Base-by-base conservation (phyloP, 2,329 filamentous ascomycete genomes). In the Aplosporella prunicola region DNA sequence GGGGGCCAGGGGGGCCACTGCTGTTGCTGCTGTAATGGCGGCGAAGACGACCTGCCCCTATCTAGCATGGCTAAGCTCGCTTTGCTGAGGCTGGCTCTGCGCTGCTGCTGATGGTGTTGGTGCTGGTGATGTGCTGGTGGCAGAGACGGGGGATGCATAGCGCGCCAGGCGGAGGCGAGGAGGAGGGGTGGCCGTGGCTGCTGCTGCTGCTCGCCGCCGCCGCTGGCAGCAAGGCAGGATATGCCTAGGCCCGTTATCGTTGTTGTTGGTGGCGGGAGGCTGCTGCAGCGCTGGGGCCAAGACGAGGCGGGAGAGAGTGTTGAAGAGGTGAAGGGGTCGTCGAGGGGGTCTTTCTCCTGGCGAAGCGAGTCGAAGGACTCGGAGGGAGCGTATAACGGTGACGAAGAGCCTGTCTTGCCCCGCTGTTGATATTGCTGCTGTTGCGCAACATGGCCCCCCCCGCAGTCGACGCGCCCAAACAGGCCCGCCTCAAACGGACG, bases 401-500 rank as follows among this genome's bases (percentile, higher is more conserved):
- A 50, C 11, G 50, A 47, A 14, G 41, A 30, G 20, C 43, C 29
- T 5, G 27, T 28, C 3, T 45, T 37, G 2, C n/a, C 14, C 10
- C 47, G 29, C 23, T 32, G 37, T 34, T 40, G 42, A 20, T 52
- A 52, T 14, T 44, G 47, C 15, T 50, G 46, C 11, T 48, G 11
- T 5, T 9, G 23, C 31, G 11, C 14, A 18, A 8, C 22, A 33
- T n/a, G n/a, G n/a, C n/a, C n/a, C n/a, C n/a, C n/a, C n/a, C n/a
- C n/a, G n/a, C n/a, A n/a, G n/a, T n/a, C n/a, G n/a, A n/a, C n/a
- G 9, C n/a, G 20, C 8, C 36, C 54, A 33, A 58, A 49, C 2
- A 60, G 37, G 38, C 55, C 51, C 9, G 57, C 57, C 39, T 61
- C 58, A 30, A 61, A 61, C 2, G 58, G 58, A 17, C 57, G 55